These are phyloP conservation scores for Scleroderma citrinum DNA, from an alignment of 768 basidiomycete genomes.

Conservation along the genomic window DNA sequence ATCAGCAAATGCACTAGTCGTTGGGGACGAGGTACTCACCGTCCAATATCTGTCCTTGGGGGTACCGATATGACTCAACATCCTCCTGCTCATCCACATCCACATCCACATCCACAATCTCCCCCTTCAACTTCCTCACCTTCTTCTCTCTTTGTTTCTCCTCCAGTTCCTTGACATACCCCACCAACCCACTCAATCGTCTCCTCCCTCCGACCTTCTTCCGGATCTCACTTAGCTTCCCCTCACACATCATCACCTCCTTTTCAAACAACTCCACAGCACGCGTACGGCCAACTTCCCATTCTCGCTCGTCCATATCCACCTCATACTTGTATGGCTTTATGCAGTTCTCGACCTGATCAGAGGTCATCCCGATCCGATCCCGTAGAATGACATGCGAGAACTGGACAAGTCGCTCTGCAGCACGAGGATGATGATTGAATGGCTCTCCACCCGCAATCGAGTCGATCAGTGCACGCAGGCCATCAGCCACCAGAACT, in stretches of 20 bases:
- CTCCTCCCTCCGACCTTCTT: conserved; percentile 85
- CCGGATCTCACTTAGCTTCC: conserved; percentile 79
- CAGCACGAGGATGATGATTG: conserved; percentile 80
- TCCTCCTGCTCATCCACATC: conserved; percentile 35
- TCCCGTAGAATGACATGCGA: conserved; percentile 91
- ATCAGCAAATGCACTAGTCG: not conserved
- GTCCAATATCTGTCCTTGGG: conserved; percentile 86
- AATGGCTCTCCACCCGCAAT: conserved; percentile 90
- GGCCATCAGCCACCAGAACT: conserved; percentile 87
- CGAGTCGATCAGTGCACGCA: conserved; percentile 84
- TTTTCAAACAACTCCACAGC: conserved; percentile 78
- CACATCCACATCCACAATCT: conserved; percentile 33
- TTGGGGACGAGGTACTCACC: conserved; percentile 44
- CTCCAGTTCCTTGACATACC: conserved; percentile 79
- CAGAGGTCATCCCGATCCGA: conserved; percentile 88
- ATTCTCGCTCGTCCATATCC: conserved; percentile 89
- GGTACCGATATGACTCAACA: conserved; percentile 81
- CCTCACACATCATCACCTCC: conserved; percentile 81
- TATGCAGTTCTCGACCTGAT: conserved; percentile 99
- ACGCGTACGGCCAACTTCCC: conserved; percentile 76
- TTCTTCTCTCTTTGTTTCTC: conserved; percentile 66
- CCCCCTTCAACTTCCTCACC: conserved; percentile 39
- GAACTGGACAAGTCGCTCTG: conserved; percentile 87
- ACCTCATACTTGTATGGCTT: conserved; percentile 99
- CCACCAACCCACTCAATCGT: conserved; percentile 67